Base-by-base conservation (phyloP, 306 rosid species). In the Fragaria ananassa region DNA sequence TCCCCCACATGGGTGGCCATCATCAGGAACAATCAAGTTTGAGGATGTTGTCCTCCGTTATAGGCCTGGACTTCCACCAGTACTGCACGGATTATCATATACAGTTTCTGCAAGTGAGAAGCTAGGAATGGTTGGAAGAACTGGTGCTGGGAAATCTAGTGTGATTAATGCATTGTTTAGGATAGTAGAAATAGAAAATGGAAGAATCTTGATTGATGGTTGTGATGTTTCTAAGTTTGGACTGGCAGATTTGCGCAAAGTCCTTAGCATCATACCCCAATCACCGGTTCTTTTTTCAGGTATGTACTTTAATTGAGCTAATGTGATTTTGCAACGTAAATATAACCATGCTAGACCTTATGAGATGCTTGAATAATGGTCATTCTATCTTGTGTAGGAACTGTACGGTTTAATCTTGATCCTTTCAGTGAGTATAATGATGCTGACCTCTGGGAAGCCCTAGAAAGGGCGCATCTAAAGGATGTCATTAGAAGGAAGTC, bases 71-170 rank as follows among this genome's bases (percentile, higher is more conserved):
- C 97, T 93, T 85, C 96, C 96, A 72, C 96, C 90, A 0, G 97
- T 91, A 31, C 62, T 93, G 75, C 96, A 91, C 31, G 96, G 94
- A 49, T 82, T 93, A 68, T 87, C 97, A 35, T 93, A 90, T 53
- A 64, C 60, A 11, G 85, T 91, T 58, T 83, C 85, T 47, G 85
- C 96, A 68, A 88, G 84, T n/a, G 97, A 93, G 80, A 93, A 93
- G 85, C 68, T 93, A 21, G 98, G 96, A 35, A 86, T 93, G 41
- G 97, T 93, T 68, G 97, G 98, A 84, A 89, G 98, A 85, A 93
- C 98, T 54, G 97, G 98, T 69, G 98, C 98, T 41, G 97, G 98
- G 60, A 93, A 93, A 75, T 93, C 98, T 64, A 91, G 98, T 78
- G 85, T 91, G 98, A 84, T 93, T n/a, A 93, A 90, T 79, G 94